These are phyloP conservation scores for Populus hybrid DNA, from an alignment of 441 rosid genomes.

Conservation along the genomic window DNA sequence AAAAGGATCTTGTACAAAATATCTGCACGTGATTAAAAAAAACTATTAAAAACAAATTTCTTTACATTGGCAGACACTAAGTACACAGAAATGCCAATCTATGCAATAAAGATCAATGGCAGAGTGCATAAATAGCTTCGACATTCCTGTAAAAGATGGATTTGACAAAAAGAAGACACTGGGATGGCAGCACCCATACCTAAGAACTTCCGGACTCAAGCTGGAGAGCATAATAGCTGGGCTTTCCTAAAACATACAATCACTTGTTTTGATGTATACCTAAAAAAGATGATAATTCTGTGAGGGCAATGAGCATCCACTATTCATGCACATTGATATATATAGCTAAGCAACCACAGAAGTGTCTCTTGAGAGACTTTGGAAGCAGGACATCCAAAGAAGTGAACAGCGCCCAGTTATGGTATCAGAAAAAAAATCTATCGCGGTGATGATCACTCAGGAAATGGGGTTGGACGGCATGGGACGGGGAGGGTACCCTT, in stretches of 20 bases:
- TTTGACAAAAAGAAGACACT: neutral
- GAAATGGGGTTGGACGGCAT: slow-evolving; percentile 33
- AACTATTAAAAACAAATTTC: neutral
- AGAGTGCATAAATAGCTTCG: neutral
- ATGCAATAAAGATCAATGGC: neutral
- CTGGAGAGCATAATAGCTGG: neutral
- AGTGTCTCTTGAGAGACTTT: neutral
- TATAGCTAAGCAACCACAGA: neutral
- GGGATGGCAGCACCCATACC: neutral
- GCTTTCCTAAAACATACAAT: neutral
- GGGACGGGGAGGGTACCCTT: slow-evolving; percentile 44
- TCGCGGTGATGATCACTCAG: slow-evolving; percentile 17
- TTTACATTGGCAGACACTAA: neutral
- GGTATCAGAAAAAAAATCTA: neutral
- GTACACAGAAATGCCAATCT: neutral
- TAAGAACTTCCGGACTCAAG: neutral
- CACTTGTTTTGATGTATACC: neutral
- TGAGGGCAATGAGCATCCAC: neutral
- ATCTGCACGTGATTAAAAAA: neutral
- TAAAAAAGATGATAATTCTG: neutral
- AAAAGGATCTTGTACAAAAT: neutral
- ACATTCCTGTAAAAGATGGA: neutral
- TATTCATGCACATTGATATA: neutral
- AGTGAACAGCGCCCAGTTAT: neutral
- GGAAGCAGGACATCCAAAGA: neutral